Evolutionary conservation across 2,329 filamentous ascomycete genomes (phyloP).

Genomic region (Exophiala bonariae): DNA sequence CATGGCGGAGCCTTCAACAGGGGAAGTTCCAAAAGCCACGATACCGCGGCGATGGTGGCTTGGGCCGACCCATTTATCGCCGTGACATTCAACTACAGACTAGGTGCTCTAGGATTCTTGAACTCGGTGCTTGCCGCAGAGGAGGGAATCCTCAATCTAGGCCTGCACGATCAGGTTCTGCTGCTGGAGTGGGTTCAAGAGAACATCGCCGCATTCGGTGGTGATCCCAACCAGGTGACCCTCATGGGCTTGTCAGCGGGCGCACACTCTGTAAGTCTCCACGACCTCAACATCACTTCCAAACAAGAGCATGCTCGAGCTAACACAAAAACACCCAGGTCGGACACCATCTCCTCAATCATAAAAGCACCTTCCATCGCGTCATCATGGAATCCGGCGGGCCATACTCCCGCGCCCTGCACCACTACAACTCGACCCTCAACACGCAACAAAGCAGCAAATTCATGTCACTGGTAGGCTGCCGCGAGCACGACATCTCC

Average conservation of each 20-base stretch:
- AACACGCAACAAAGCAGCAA: conserved; percentile 47
- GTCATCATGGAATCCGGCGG: conserved; percentile 45
- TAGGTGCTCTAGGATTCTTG: conserved; percentile 39
- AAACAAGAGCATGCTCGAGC: not conserved
- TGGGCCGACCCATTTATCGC: conserved; percentile 37
- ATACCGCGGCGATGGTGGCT: conserved; percentile 62
- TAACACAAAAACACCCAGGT: conserved; percentile 4
- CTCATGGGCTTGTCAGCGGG: conserved; percentile 52
- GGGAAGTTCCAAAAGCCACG: conserved; percentile 42
- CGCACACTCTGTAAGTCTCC: conserved; percentile 31
- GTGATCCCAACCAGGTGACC: conserved; percentile 22
- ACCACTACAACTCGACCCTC: conserved; percentile 41
- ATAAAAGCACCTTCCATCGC: conserved; percentile 41
- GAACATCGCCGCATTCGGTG: conserved; percentile 27
- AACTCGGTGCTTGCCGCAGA: conserved; percentile 11
- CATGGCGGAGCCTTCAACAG: conserved; percentile 36
- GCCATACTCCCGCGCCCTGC: conserved; percentile 45
- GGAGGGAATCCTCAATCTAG: conserved; percentile 38
- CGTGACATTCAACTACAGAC: conserved; percentile 19
- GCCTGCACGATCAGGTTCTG: conserved; percentile 33
- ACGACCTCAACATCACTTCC: conserved; percentile 34
- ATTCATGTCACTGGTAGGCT: conserved; percentile 47
- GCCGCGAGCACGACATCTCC: conserved; percentile 18
- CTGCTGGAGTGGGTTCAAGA: conserved; percentile 25
- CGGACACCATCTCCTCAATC: conserved; percentile 35